Base-by-base conservation (phyloP, 805 yeast genomes). In the Kluyveromyces aestuarii region DNA sequence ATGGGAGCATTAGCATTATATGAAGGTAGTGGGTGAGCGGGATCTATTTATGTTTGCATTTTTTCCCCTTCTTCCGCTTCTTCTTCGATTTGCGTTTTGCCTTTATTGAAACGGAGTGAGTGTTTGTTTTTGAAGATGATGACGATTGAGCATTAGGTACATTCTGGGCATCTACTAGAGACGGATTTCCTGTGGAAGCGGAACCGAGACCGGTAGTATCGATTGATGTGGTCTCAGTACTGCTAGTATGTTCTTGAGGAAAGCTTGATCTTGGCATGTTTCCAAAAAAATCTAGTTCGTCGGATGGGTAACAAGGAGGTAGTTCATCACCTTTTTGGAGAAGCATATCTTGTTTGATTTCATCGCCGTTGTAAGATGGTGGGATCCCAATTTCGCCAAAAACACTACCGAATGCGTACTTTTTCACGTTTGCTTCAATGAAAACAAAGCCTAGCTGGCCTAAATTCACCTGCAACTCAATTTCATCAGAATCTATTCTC, bases 391-490 rank as follows among this genome's bases (percentile, higher is more conserved):
- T 71, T 2, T 68, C 71, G 5, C 76, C 76, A 52, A 52, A 62
- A 4, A 65, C 61, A 30, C 67, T 57, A 25, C 63, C 95, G 65
- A 81, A 84, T 14, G 89, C 89, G 86, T 91, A 86, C 61, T 83
- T 85, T 59, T 86, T 85, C 21, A 86, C 90, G 65, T 86, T 86
- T 0, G 82, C 95, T 61, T 86, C 93, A 44, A 86, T 84, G 59
- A 81, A 84, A 1, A 86, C 91, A 64, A 72, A 86, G 2, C 95
- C 95, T 42, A 76, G 62, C 62, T 85, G 91, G 1, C 95, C 95
- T 45, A 86, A 57, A 58, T 82, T 86, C 3, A 84, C 84, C 54
- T 81, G 85, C 27, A 83, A 52, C 44, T 63, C 65, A 25, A 61
- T 59, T 44, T 60, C 62, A 41, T 60, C 66, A 39, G 68, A 56